A percentile compares a stretch with the other conserved stretches of the same genome.
These are phyloP conservation scores for Ophiostoma novo-ulmi DNA, from an alignment of 2,329 filamentous ascomycete genomes.

Conservation along the genomic window DNA sequence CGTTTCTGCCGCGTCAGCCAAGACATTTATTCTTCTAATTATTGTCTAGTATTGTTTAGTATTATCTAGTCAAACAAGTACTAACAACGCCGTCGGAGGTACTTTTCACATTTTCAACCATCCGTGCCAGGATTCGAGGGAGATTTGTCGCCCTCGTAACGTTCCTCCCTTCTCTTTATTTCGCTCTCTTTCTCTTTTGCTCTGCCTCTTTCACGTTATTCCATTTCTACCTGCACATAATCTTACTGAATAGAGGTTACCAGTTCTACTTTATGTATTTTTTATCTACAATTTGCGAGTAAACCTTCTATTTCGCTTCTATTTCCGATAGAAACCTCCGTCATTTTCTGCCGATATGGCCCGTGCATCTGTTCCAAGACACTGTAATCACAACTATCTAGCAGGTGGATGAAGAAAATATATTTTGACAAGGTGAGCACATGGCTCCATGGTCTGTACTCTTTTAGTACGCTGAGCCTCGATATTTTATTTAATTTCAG, in stretches of 20 bases:
- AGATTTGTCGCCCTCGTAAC: slow-evolving; percentile 2
- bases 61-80: slow-evolving; percentile 3
- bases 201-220: not conserved
- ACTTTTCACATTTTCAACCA: slow-evolving; percentile 1
- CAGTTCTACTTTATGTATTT: not conserved
- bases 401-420: not conserved
- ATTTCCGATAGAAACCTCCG: not conserved
- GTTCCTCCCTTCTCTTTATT: not conserved
- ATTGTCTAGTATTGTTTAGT: not conserved
- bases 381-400: not conserved
- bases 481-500: not conserved
- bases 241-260: too few species aligned
- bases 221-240: not conserved
- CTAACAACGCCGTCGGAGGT: slow-evolving; percentile 5
- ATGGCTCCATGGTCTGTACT: not conserved
- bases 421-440: slow-evolving; percentile 1
- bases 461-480: not conserved
- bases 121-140: slow-evolving; percentile 1
- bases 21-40: not conserved
- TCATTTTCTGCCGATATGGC: not conserved
- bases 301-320: not conserved
- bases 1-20: not conserved
- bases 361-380: not conserved
- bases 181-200: not conserved
- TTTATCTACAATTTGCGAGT: too few species aligned